These are phyloP conservation scores for Geranomyces michiganensis DNA, from an alignment of 192 early-diverging fungal genomes.

Conservation along the genomic window DNA sequence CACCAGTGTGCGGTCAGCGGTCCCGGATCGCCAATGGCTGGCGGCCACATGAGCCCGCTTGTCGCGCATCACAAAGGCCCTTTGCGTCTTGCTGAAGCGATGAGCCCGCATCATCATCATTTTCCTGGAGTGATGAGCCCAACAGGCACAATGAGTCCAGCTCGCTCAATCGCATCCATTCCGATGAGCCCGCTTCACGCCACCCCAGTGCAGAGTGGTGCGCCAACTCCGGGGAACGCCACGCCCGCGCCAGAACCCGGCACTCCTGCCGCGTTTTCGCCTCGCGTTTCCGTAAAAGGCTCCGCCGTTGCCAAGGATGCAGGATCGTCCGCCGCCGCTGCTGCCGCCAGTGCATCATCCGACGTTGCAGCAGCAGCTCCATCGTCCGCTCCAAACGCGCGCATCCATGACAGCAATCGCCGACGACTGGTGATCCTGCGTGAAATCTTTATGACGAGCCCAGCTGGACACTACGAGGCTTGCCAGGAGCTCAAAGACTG, in stretches of 20 bases:
- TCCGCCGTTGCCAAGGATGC: neutral
- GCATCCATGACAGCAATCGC: conserved; percentile 24
- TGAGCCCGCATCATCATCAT: conserved; percentile 4
- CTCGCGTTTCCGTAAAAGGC: neutral
- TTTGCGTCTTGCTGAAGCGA: neutral
- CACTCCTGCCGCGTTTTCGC: neutral
- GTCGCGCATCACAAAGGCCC: neutral
- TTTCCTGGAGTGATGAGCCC: conserved; percentile 2
- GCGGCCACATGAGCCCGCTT: neutral
- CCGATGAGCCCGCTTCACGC: neutral
- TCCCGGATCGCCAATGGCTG: neutral
- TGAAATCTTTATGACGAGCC: conserved; percentile 17
- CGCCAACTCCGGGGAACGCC: conserved; percentile 5
- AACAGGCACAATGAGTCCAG: neutral
- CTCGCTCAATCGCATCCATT: neutral
- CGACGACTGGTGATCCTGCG: conserved; percentile 18
- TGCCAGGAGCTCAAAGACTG: conserved; percentile 31
- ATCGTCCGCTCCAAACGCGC: neutral
- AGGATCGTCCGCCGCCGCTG: neutral
- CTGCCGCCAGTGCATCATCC: neutral
- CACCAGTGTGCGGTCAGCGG: conserved; percentile 5
- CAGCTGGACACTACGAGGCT: conserved; percentile 26
- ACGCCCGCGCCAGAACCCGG: neutral
- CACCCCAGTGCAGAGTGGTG: conserved; percentile 6
- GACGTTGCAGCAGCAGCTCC: neutral